Conservation (phyloP, 257 asterid species). For the Ocimum tenuiflorum region DNA sequence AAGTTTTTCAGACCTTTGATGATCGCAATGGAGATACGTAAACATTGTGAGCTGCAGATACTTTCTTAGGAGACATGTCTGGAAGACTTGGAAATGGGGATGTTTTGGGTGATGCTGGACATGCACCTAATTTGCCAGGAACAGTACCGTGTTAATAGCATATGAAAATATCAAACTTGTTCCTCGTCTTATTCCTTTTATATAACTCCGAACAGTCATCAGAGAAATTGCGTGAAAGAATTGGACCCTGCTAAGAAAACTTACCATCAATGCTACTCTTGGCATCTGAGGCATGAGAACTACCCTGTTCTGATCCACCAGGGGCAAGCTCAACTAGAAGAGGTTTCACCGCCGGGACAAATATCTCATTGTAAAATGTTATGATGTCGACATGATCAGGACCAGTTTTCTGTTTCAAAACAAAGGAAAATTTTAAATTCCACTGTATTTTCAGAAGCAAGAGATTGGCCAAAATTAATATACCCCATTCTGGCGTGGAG, state of each 20-base stretch:
- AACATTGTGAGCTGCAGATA: constrained; percentile 82
- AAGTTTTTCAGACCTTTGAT: constrained; percentile 52
- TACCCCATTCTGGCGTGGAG: constrained; percentile 58
- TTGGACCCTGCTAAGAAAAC: constrained; percentile 19
- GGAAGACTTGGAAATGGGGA: constrained; percentile 89
- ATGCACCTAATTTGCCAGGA: constrained; percentile 41
- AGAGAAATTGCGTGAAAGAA: neutral
- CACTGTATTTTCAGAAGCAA: constrained; percentile 2
- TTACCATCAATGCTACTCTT: constrained; percentile 49
- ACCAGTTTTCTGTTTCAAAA: constrained; percentile 63
- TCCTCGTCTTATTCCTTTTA: neutral
- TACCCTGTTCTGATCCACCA: constrained; percentile 46
- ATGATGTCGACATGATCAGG: constrained; percentile 86
- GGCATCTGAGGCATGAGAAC: constrained; percentile 39
- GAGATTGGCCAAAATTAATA: constrained; percentile 9
- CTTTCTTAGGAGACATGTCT: constrained; percentile 99
- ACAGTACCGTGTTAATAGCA: neutral
- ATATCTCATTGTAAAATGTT: constrained; percentile 83
- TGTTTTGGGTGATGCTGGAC: constrained; percentile 74
- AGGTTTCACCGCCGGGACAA: constrained; percentile 83
- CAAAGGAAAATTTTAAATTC: constrained; percentile 13
- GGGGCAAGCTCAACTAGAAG: constrained; percentile 87
- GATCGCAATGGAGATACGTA: constrained; percentile 89
- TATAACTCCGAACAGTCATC: neutral
- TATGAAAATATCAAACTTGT: neutral